Conservation (phyloP, 2,329 filamentous ascomycete species). For the Scortechinia acanthostroma region DNA sequence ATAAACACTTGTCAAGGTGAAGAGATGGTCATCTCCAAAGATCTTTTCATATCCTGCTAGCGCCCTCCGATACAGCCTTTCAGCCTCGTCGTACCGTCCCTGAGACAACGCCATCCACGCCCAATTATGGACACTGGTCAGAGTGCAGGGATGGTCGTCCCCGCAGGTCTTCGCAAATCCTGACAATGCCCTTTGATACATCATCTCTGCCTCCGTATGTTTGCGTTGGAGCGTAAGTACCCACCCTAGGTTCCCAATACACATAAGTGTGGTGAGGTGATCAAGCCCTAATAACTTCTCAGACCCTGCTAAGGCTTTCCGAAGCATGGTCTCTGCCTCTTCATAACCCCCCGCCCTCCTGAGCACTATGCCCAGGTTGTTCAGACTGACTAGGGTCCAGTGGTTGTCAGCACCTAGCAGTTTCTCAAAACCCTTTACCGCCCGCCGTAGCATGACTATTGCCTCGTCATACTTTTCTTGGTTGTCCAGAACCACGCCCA, state of each 20-base stretch:
- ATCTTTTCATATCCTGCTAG: background rate
- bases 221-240: background rate
- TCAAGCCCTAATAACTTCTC: background rate
- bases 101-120: background rate
- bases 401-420: too few relatives aligned
- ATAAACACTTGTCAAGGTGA: background rate
- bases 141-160: background rate
- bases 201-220: background rate
- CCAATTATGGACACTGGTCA: background rate
- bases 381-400: too few relatives aligned
- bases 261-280: background rate
- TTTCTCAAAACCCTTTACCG: too few relatives aligned
- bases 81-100: background rate
- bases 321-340: background rate
- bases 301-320: background rate
- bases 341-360: too few relatives aligned
- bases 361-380: too few relatives aligned
- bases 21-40: background rate
- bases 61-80: background rate
- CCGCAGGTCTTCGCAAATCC: background rate
- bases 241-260: background rate
- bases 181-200: background rate
- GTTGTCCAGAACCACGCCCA: too few relatives aligned
- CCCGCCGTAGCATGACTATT: too few relatives aligned
- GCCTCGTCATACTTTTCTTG: too few relatives aligned